These are phyloP conservation scores for Moringa oleifera DNA, from an alignment of 345 rosid genomes.

Conservation along the genomic window DNA sequence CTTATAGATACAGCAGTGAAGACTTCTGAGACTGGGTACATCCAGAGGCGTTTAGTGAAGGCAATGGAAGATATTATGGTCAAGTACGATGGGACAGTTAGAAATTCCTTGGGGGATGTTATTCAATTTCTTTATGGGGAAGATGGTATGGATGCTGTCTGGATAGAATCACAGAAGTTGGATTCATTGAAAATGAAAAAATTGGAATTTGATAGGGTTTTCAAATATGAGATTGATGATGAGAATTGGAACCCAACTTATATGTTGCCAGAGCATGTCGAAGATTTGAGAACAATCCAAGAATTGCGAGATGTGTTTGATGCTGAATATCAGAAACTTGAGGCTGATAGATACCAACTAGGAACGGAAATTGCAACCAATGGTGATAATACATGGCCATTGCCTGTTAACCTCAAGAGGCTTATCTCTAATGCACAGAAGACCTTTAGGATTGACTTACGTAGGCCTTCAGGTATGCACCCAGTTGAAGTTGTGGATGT, in stretches of 20 bases:
- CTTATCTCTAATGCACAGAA: conserved; percentile 98
- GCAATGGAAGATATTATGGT: conserved; percentile 99
- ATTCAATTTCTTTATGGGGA: conserved; percentile 98
- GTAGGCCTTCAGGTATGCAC: conserved; percentile 80
- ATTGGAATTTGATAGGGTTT: conserved; percentile 65
- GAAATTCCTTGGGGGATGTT: conserved; percentile 95
- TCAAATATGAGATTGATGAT: conserved; percentile 82
- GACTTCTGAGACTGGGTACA: conserved; percentile 98
- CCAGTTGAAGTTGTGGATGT: conserved; percentile 97
- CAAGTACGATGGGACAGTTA: conserved; percentile 94
- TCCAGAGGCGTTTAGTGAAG: conserved; percentile 95
- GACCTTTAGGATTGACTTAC: conserved; percentile 79
- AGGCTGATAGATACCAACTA: conserved; percentile 76
- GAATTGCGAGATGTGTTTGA: conserved; percentile 91
- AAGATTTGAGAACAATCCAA: conserved; percentile 81
- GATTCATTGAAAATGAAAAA: conserved; percentile 93
- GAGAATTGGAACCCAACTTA: conserved; percentile 84
- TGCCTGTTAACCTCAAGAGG: conserved; percentile 93
- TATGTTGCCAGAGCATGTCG: conserved; percentile 74
- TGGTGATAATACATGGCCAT: conserved; percentile 88
- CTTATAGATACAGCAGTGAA: conserved; percentile 98
- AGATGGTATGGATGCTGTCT: conserved; percentile 98
- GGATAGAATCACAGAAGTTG: conserved; percentile 93
- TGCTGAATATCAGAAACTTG: conserved; percentile 91
- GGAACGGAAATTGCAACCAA: conserved; percentile 92